Evolutionary conservation across 2,329 filamentous ascomycete species (phyloP).

Genomic region (Torrubiella hemipterigena): DNA sequence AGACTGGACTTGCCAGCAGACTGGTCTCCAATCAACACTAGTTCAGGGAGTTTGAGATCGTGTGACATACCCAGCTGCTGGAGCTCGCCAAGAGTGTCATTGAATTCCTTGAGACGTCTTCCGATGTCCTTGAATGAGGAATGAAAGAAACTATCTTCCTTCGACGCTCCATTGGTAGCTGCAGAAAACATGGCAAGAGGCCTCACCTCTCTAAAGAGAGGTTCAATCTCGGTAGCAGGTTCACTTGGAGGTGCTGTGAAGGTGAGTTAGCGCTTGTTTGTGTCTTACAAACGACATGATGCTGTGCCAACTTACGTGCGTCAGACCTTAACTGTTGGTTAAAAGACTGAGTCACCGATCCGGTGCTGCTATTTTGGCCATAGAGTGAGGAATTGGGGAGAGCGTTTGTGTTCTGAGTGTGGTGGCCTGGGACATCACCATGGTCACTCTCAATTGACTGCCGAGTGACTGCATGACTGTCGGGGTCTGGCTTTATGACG

Average conservation of each 20-base stretch:
- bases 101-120: conserved; percentile 49
- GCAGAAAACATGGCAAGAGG: conserved; percentile 12
- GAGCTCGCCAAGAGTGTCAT: conserved; percentile 55
- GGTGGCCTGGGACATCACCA: too few relatives aligned
- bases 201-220: conserved; percentile 24
- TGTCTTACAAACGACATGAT: conserved; percentile 1
- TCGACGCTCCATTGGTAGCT: conserved; percentile 12
- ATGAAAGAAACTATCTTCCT: conserved; percentile 27
- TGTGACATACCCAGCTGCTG: conserved; percentile 63
- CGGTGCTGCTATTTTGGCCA: too few relatives aligned
- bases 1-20: conserved; percentile 68
- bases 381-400: too few relatives aligned
- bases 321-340: conserved; percentile 7
- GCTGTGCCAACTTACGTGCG: not conserved
- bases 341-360: too few relatives aligned
- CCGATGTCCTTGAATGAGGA: conserved; percentile 42
- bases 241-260: not conserved
- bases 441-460: too few relatives aligned
- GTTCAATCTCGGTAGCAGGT: conserved; percentile 16
- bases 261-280: not conserved
- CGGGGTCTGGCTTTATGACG: too few relatives aligned
- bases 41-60: conserved; percentile 59
- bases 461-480: too few relatives aligned
- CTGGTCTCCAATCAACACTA: conserved; percentile 78
- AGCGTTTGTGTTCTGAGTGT: too few relatives aligned